phyloP scores from a whole-genome alignment of 2,329 filamentous ascomycete species.

The Chrysosporium queenslandicum region DNA sequence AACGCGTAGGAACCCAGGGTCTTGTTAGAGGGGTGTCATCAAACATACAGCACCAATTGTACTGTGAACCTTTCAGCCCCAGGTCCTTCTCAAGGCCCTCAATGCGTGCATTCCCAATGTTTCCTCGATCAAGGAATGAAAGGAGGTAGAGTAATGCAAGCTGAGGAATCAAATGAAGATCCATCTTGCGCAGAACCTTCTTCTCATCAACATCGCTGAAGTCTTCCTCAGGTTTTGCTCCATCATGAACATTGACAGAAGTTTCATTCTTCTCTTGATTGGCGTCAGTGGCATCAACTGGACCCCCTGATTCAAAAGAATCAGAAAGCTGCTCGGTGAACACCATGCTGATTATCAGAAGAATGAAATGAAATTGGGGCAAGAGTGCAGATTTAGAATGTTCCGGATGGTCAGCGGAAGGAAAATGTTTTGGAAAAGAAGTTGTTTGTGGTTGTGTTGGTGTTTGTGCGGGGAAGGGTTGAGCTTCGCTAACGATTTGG shows the following conservation, averaged over 20 bases:
- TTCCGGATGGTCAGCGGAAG: neutral
- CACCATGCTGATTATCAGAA: neutral
- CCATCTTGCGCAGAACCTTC: slow-evolving; percentile 35
- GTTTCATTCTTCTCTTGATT: neutral
- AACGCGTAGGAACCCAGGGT: neutral
- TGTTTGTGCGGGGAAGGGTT: neutral
- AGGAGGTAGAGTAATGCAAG: slow-evolving; percentile 32
- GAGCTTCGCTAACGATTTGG: neutral
- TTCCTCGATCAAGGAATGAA: slow-evolving; percentile 25
- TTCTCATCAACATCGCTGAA: slow-evolving; percentile 34
- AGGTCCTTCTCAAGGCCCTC: slow-evolving; percentile 21
- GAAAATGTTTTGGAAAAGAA: neutral
- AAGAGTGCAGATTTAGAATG: neutral
- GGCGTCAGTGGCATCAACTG: neutral
- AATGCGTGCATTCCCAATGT: slow-evolving; percentile 25
- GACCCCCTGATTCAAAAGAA: neutral
- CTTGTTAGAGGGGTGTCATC: neutral
- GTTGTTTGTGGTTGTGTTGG: neutral
- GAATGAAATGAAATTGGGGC: neutral
- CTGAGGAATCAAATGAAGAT: slow-evolving; percentile 32
- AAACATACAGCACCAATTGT: slow-evolving; percentile 21
- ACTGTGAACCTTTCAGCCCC: slow-evolving; percentile 20
- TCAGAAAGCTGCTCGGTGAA: neutral
- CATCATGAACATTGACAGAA: neutral
- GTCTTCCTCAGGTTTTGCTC: slow-evolving; percentile 6